Percentiles rank a stretch among this genome's conserved stretches.
These are phyloP conservation scores for Clarireedia paspali DNA, from an alignment of 2,329 filamentous ascomycete genomes.

Conservation along the genomic window DNA sequence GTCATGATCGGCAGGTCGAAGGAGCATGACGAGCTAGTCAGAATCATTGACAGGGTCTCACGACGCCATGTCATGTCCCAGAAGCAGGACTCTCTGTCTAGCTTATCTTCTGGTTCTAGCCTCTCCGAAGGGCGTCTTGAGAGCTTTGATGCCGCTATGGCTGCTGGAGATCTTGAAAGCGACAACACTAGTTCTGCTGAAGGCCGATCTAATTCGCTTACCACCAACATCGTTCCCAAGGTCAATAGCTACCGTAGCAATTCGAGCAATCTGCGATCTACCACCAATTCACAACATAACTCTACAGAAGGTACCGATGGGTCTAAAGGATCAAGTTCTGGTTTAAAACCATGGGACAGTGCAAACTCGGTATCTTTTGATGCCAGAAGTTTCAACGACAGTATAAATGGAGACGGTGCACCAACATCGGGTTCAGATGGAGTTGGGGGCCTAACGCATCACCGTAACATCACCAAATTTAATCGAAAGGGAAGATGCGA, in stretches of 20 bases:
- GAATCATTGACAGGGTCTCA: constrained; percentile 69
- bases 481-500: constrained; percentile 56
- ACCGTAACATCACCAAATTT: constrained; percentile 40
- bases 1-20: constrained; percentile 71
- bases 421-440: constrained; percentile 23
- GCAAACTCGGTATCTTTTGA: constrained; percentile 20
- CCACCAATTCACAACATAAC: constrained; percentile 18
- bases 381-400: constrained; percentile 17
- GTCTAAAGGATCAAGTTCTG: constrained; percentile 9
- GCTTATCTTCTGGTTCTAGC: constrained; percentile 46
- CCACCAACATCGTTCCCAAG: constrained; percentile 8
- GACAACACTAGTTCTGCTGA: constrained; percentile 48
- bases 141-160: constrained; percentile 29
- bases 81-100: constrained; percentile 33
- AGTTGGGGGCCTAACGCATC: constrained; percentile 22
- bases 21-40: constrained; percentile 63
- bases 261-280: constrained; percentile 16
- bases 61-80: constrained; percentile 49
- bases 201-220: constrained; percentile 29
- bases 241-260: constrained; percentile 7
- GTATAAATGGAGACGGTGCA: constrained; percentile 9
- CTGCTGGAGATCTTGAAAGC: constrained; percentile 50
- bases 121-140: constrained; percentile 36
- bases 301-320: constrained; percentile 17
- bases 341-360: constrained; percentile 24